Conservation (phyloP, 129 eudicot genomes). For the Silybum marianum region DNA sequence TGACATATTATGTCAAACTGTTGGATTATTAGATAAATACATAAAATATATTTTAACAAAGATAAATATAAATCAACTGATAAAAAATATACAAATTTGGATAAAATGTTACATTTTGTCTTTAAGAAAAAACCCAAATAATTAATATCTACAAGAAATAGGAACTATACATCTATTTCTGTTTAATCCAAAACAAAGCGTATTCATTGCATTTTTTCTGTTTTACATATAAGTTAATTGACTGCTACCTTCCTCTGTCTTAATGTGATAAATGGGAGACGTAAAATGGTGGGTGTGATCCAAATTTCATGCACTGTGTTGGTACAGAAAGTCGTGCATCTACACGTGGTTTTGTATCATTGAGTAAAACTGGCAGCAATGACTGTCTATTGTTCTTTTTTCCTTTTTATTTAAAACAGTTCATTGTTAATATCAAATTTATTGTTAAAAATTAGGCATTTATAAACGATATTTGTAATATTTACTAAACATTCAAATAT, state of each 20-base stretch:
- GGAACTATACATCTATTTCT: background rate
- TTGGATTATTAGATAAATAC: background rate
- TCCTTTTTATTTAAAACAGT: background rate
- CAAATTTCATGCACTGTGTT: conserved; percentile 22
- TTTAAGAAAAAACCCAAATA: background rate
- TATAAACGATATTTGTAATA: background rate
- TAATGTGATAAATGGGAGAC: conserved; percentile 7
- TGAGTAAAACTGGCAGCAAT: conserved; percentile 19
- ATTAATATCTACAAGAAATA: background rate
- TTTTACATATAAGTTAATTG: background rate
- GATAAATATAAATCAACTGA: background rate
- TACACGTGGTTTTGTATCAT: conserved; percentile 29
- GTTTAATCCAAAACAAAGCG: background rate
- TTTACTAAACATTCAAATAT: background rate
- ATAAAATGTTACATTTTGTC: background rate
- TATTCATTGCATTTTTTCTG: background rate
- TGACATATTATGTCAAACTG: background rate
- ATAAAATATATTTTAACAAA: background rate
- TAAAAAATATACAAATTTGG: background rate
- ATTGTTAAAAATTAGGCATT: background rate
- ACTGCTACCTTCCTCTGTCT: background rate
- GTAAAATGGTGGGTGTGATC: conserved; percentile 19
- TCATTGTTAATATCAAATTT: too few relatives aligned
- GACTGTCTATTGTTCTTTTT: background rate
- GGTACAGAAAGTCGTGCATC: conserved; percentile 9